Evolutionary conservation across 1,139 yeast species (phyloP).

Genomic region (Sugiyamaella novakii): DNA sequence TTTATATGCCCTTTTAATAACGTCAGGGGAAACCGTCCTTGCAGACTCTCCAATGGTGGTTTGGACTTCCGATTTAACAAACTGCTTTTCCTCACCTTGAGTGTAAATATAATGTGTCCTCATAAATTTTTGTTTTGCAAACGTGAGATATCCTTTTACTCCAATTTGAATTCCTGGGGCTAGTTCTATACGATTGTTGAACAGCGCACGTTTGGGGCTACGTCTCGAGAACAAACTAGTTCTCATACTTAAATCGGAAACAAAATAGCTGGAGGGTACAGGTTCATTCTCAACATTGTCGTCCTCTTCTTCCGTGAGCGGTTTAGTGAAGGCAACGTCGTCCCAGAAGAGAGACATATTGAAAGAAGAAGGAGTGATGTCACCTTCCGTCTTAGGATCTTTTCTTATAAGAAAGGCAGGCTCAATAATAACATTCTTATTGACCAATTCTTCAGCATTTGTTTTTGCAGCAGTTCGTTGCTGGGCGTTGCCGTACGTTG

Average conservation of each 20-base stretch:
- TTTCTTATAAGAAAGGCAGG: slow-evolving; percentile 64
- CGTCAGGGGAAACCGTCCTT: slow-evolving; percentile 45
- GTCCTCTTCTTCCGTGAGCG: slow-evolving; percentile 19
- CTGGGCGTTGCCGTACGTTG: slow-evolving; percentile 45
- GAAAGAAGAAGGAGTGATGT: slow-evolving; percentile 43
- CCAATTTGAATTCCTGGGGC: slow-evolving; percentile 60
- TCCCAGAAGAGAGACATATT: slow-evolving; percentile 59
- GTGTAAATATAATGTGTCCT: slow-evolving; percentile 53
- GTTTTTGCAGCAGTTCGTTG: slow-evolving; percentile 53
- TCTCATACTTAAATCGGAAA: slow-evolving; percentile 51
- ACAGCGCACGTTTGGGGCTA: slow-evolving; percentile 63
- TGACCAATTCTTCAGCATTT: slow-evolving; percentile 55
- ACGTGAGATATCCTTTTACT: slow-evolving; percentile 70
- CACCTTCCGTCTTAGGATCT: neutral
- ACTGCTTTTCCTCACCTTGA: slow-evolving; percentile 52
- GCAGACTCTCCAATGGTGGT: slow-evolving; percentile 48
- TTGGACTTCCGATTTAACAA: slow-evolving; percentile 56
- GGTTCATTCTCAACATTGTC: slow-evolving; percentile 39
- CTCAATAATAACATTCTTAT: slow-evolving; percentile 49
- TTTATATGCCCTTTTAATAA: slow-evolving; percentile 44
- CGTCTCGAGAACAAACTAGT: slow-evolving; percentile 56
- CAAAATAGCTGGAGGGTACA: slow-evolving; percentile 46
- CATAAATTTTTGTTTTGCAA: slow-evolving; percentile 54
- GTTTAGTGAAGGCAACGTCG: slow-evolving; percentile 38
- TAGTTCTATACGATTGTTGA: slow-evolving; percentile 59